Base-by-base conservation (phyloP, 805 yeast genomes). In the Naumovozyma castellii region DNA sequence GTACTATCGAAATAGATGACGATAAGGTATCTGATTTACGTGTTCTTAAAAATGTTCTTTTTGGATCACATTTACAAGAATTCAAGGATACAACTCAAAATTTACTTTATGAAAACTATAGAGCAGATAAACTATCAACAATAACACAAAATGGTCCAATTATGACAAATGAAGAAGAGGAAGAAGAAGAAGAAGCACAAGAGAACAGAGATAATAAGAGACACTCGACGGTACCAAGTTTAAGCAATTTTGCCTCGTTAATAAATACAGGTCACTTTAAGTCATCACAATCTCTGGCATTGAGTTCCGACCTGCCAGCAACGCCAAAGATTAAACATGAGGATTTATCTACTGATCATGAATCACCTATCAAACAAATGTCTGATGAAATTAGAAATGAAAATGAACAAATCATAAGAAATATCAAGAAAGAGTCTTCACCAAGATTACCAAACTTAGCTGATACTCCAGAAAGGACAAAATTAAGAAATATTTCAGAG, bases 41-140 rank as follows among this genome's bases (percentile, higher is more conserved):
- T 5, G 58, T 73, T 14, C 65, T 84, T 52, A 77, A 80, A 46
- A 72, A 80, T 36, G 90, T 83, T 2, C 58, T 84, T 32, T 75
- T 84, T 54, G 94, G 94, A 5, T 75, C 88, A n/a, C 94, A 85
- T 57, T 66, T 84, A 48, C 82, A 78, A 56, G 92, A 83, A 53
- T 75, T 83, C 54, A 82, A 83, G 62, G 94, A 84, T 53, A 67
- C 82, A 43, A 84, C 94, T 20, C 86, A 81, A 51, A 84, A 78
- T 50, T 69, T 77, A 61, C 63, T 83, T 40, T 83, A 83, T 60
- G 94, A 83, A 56, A 77, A 79, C 42, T 83, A 82, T 57, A 74
- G 95, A 64, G 80, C 92, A 16, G 88, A 82, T 55, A 72, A 82
- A 51, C 67, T 84, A 50, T 75, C 84, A 13, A 64, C 71, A 41